These are phyloP conservation scores for Agrocybe praecox DNA, from an alignment of 768 basidiomycete species.

Conservation along the genomic window DNA sequence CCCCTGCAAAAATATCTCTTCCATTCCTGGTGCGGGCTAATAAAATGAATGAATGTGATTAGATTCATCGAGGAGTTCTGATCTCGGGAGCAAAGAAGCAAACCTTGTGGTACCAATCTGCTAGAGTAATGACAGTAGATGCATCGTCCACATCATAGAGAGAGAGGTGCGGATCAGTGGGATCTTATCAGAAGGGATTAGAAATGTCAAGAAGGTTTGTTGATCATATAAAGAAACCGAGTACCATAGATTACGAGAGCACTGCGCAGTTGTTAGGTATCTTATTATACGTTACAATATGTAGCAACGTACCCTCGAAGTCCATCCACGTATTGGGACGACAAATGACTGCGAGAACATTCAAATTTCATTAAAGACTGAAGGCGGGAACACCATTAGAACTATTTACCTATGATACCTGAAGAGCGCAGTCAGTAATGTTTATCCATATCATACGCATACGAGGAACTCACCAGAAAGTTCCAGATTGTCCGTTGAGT, in stretches of 20 bases:
- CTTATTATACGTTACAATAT: too few relatives aligned
- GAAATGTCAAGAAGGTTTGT: background rate
- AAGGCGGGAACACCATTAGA: too few relatives aligned
- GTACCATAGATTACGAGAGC: slow-evolving; percentile 29
- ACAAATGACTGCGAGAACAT: slow-evolving; percentile 14
- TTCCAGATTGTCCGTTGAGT: slow-evolving; percentile 28
- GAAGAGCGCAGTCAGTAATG: too few relatives aligned
- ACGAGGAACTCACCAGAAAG: too few relatives aligned
- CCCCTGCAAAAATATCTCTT: slow-evolving; percentile 15
- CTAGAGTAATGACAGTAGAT: slow-evolving; percentile 23
- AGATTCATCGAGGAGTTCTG: too few relatives aligned
- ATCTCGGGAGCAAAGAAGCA: too few relatives aligned
- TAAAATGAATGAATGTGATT: background rate
- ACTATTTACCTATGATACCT: slow-evolving; percentile 17
- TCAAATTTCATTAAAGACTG: too few relatives aligned
- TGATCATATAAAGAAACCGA: background rate
- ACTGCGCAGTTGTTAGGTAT: slow-evolving; percentile 15
- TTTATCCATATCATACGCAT: too few relatives aligned
- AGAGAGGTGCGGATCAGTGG: slow-evolving; percentile 17
- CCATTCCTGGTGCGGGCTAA: slow-evolving; percentile 15
- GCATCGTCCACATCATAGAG: slow-evolving; percentile 24
- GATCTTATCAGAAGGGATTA: slow-evolving; percentile 7
- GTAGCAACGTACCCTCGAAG: slow-evolving; percentile 13
- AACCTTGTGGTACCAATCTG: slow-evolving; percentile 25
- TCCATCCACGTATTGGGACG: slow-evolving; percentile 23